These are phyloP conservation scores for Sherardia arvensis DNA, from an alignment of 257 asterid genomes.

Conservation along the genomic window DNA sequence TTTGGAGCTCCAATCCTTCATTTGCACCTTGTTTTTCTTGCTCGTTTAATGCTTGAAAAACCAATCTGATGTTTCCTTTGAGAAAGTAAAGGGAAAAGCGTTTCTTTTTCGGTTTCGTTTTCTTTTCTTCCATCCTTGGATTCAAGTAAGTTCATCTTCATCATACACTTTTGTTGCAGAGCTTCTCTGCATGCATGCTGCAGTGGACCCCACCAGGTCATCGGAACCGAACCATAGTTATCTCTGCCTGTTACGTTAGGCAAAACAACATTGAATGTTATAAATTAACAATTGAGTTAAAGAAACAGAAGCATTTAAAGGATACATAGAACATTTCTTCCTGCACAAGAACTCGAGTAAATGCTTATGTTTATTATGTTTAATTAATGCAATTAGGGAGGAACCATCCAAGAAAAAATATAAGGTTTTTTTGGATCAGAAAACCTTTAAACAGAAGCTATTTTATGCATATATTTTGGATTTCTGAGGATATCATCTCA, in stretches of 20 bases:
- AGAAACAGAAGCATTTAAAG: neutral
- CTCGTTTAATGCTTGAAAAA: neutral
- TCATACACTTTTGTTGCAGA: neutral
- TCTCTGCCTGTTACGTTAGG: neutral
- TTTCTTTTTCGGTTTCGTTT: slow-evolving; percentile 3
- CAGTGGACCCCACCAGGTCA: neutral
- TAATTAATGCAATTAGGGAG: neutral
- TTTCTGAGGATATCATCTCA: neutral
- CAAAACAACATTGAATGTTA: neutral
- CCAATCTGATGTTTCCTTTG: neutral
- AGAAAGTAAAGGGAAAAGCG: slow-evolving; percentile 17
- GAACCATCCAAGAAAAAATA: neutral
- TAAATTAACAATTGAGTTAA: neutral
- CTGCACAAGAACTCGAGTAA: neutral
- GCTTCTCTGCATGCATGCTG: neutral
- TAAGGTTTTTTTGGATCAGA: no score
- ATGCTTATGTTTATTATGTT: neutral
- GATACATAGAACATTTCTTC: neutral
- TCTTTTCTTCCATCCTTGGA: neutral
- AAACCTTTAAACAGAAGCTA: neutral
- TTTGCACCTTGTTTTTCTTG: slow-evolving; percentile 9
- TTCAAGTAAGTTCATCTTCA: slow-evolving; percentile 6
- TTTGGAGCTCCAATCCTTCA: neutral
- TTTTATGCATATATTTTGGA: neutral
- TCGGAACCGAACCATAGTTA: neutral